Percentiles rank a stretch among this genome's conserved stretches.
Conservation (phyloP, 306 rosid genomes). For the barrel medic (Medicago truncatula) region MtrunA17r5.0-ANR NC_053042.1:42427001-42427500, state of each 20-base stretch:
- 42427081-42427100: not conserved
- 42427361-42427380: not conserved
- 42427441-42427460: not conserved
- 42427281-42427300: not conserved
- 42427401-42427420: conserved; percentile 28
- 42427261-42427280: too few relatives aligned
- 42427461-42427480: too few relatives aligned
- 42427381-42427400: conserved; percentile 16
- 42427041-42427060: not conserved
- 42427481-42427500: not conserved
- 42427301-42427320: conserved; percentile 25
- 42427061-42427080: not conserved
- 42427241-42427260: too few relatives aligned
- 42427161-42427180: too few relatives aligned
- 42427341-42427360: not conserved
- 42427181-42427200: too few relatives aligned
- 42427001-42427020: conserved; percentile 9
- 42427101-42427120: too few relatives aligned
- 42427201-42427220: too few relatives aligned
- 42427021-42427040: not conserved
- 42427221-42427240: too few relatives aligned
- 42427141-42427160: too few relatives aligned
- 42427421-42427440: conserved; percentile 1
- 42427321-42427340: not conserved
- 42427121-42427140: too few relatives aligned